phyloP scores from a whole-genome alignment of 306 rosid genomes.

The Sophora flavescens region DNA sequence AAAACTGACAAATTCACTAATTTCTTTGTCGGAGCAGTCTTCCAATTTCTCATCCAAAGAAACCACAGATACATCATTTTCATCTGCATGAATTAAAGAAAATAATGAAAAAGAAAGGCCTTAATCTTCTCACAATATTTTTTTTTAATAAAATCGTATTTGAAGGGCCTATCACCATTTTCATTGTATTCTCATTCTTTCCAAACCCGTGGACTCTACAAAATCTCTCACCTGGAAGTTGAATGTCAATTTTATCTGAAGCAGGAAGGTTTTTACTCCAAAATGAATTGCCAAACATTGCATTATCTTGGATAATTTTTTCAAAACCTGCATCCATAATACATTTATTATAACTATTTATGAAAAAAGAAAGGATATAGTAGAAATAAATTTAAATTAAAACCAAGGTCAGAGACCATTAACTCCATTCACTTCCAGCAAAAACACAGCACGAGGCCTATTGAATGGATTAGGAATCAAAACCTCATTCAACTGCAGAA shows the following conservation, averaged over 20 bases:
- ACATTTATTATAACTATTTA: slow-evolving; percentile 28
- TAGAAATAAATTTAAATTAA: slow-evolving; percentile 29
- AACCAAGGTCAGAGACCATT: slow-evolving; percentile 60
- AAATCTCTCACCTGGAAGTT: slow-evolving; percentile 67
- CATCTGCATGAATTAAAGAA: slow-evolving; percentile 61
- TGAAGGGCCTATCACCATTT: slow-evolving; percentile 22
- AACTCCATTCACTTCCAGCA: slow-evolving; percentile 79
- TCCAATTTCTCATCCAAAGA: slow-evolving; percentile 72
- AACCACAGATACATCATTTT: slow-evolving; percentile 68
- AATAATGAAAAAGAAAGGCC: slow-evolving; percentile 21
- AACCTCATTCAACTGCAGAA: slow-evolving; percentile 83
- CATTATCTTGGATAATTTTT: slow-evolving; percentile 55
- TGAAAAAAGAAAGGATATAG: slow-evolving; percentile 2
- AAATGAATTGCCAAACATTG: slow-evolving; percentile 57
- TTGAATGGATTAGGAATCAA: slow-evolving; percentile 89
- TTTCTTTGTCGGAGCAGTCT: slow-evolving; percentile 64
- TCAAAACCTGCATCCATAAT: slow-evolving; percentile 63
- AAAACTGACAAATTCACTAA: slow-evolving; percentile 78
- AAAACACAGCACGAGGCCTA: slow-evolving; percentile 84
- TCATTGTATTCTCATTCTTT: slow-evolving; percentile 11
- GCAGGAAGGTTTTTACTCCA: slow-evolving; percentile 51
- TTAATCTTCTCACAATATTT: slow-evolving; percentile 17
- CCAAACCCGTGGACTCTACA: slow-evolving; percentile 20
- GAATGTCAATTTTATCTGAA: slow-evolving; percentile 72
- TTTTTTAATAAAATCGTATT: not conserved